These are phyloP conservation scores for Capsella bursapastoris DNA, from an alignment of 345 rosid genomes.

Conservation along the genomic window DNA sequence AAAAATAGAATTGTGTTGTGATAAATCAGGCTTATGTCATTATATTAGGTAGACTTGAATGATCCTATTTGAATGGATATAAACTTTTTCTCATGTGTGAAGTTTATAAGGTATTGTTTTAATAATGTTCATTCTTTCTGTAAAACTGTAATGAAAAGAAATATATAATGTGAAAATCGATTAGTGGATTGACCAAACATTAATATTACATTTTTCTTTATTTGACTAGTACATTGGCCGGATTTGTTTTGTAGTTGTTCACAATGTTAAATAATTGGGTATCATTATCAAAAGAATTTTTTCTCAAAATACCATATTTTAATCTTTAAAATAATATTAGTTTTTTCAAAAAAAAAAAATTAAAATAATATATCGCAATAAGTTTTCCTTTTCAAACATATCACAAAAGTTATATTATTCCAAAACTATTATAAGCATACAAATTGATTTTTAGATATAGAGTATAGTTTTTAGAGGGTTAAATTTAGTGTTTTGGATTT, in stretches of 20 bases:
- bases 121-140: background rate
- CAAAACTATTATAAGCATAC: no score
- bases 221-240: constrained; percentile 26
- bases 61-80: background rate
- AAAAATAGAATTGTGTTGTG: background rate
- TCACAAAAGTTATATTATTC: no score
- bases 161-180: background rate
- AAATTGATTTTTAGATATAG: no score
- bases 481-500: no score
- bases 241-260: constrained; percentile 28
- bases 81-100: background rate
- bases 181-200: constrained; percentile 16
- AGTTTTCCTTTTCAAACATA: no score
- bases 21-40: background rate
- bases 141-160: background rate
- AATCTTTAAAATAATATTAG: no score
- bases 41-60: constrained; percentile 4
- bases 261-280: constrained; percentile 10
- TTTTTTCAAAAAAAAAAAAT: no score
- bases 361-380: no score
- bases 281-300: background rate
- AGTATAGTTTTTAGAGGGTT: no score
- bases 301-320: no score
- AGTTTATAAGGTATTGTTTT: background rate
- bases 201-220: constrained; percentile 6